A percentile compares a stretch with the other conserved stretches of the same genome.
These are phyloP conservation scores for Daldinia decipiens DNA, from an alignment of 495 filamentous ascomycete genomes.

Conservation along the genomic window DNA sequence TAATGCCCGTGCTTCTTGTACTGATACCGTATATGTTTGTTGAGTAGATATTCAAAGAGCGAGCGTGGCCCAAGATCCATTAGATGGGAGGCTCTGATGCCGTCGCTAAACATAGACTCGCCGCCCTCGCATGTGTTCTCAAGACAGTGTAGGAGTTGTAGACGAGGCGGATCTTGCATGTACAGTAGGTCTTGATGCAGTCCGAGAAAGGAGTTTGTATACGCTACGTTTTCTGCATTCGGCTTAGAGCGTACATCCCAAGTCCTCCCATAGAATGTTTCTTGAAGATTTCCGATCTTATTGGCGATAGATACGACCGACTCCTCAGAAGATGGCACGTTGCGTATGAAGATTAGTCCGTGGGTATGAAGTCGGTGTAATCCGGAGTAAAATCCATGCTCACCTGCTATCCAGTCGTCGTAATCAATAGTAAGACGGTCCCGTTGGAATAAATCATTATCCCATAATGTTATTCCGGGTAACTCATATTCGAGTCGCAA, in stretches of 20 bases:
- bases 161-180: conserved; percentile 77
- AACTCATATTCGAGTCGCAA: neutral
- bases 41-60: conserved; percentile 54
- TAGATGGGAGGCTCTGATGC: conserved; percentile 66
- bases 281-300: conserved; percentile 77
- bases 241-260: conserved; percentile 87
- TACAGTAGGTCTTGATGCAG: conserved; percentile 96
- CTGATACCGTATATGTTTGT: conserved; percentile 66
- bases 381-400: conserved; percentile 61
- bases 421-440: conserved; percentile 63
- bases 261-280: conserved; percentile 88
- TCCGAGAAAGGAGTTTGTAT: conserved; percentile 80
- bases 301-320: conserved; percentile 73
- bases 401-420: conserved; percentile 71
- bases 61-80: conserved; percentile 47
- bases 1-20: conserved; percentile 75
- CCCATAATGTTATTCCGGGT: conserved; percentile 51
- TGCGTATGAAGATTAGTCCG: conserved; percentile 78
- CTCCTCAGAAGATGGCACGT: conserved; percentile 71
- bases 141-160: conserved; percentile 89
- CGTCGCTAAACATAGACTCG: conserved; percentile 83
- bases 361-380: conserved; percentile 63
- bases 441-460: conserved; percentile 35
- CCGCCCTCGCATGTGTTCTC: conserved; percentile 79
- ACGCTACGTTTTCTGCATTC: conserved; percentile 87